Evolutionary conservation across 1,284 basidiomycete genomes (phyloP), one percentile per base, ranked within the genome.

Genomic region (Trametes pubescens): DNA sequence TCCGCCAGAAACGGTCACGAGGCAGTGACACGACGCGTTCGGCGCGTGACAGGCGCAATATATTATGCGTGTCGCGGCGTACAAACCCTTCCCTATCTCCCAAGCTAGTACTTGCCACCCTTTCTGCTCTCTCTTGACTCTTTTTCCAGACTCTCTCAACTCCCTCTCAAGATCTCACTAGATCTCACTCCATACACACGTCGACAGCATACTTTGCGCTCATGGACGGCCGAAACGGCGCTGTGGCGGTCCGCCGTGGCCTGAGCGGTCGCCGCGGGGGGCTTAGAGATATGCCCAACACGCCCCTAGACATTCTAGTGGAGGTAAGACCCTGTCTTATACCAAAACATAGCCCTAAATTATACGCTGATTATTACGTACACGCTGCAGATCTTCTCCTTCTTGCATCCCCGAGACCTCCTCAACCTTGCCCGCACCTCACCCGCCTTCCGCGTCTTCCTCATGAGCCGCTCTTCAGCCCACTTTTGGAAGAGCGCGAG

Each of bases 371-470:
- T 29, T 2, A 29, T 16, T 1, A 16, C 14, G 11, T 13, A 3
- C 14, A 22, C 32, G 1, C 10, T 47, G 18, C 21, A 71, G 69
- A 63, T 71, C 1, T 65, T 66, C 29, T 7, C 24, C 1, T 51
- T 59, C 44, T 34, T 71, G 49, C 55, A 67, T 32, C 70, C 67
- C 2, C 51, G 54, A 1, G 70, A 71, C 35, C 59, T 71, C 13
- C 55, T 71, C 18, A 62, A 62, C 26, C 61, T 72, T 26, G 61
- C 65, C 0, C 48, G 67, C 14, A 69, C 65, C 18, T 62, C 54
- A 6, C 62, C 60, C 47, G 46, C 37, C 18, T 69, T 71, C 37
- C 58, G 68, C n/a, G 51, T 37, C 14, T 51, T 66, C 14, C 63
- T 73, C 18, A 71, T 69, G 67, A 64, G 56, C 37, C 64, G 59